Percentiles rank a stretch among this genome's conserved stretches.
phyloP scores from a whole-genome alignment of 164 flowering plant genomes.

The Vitis riparia region DNA sequence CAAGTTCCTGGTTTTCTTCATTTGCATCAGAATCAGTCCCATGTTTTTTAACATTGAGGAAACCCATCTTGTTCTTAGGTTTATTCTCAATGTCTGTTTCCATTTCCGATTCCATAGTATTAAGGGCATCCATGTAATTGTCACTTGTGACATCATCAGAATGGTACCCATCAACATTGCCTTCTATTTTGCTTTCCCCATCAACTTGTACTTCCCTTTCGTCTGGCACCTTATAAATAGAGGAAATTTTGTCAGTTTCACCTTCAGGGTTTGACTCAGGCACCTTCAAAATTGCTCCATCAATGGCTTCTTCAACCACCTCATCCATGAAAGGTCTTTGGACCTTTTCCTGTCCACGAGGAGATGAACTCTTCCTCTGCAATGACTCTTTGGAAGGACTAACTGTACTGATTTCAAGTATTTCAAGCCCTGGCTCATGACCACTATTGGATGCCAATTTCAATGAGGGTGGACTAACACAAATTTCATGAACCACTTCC shows the following conservation, averaged over 20 bases:
- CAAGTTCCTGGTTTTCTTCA: constrained; percentile 35
- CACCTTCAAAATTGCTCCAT: constrained; percentile 19
- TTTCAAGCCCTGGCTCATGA: constrained; percentile 45
- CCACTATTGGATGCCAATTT: constrained; percentile 27
- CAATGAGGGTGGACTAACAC: constrained; percentile 28
- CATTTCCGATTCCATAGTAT: constrained; percentile 79
- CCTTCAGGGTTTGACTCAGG: constrained; percentile 23
- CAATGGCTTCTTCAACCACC: constrained; percentile 17
- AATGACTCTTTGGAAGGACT: constrained; percentile 34
- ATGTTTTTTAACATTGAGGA: constrained; percentile 20
- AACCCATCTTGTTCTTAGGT: constrained; percentile 27
- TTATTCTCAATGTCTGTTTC: constrained; percentile 65
- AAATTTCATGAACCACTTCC: constrained; percentile 39
- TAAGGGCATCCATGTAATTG: constrained; percentile 79
- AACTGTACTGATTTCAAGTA: constrained; percentile 43
- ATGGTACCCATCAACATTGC: constrained; percentile 31
- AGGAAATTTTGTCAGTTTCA: constrained; percentile 26
- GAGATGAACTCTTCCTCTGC: constrained; percentile 36
- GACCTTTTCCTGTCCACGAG: constrained; percentile 22
- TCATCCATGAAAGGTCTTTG: constrained; percentile 26
- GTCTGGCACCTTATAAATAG: constrained; percentile 21
- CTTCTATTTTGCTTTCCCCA: constrained; percentile 33
- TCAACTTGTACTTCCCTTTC: constrained; percentile 40
- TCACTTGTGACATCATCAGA: constrained; percentile 82
- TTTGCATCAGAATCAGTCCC: constrained; percentile 39